Evolutionary conservation across 768 basidiomycete genomes (phyloP).

Genomic region (Amanita thiersii): DNA sequence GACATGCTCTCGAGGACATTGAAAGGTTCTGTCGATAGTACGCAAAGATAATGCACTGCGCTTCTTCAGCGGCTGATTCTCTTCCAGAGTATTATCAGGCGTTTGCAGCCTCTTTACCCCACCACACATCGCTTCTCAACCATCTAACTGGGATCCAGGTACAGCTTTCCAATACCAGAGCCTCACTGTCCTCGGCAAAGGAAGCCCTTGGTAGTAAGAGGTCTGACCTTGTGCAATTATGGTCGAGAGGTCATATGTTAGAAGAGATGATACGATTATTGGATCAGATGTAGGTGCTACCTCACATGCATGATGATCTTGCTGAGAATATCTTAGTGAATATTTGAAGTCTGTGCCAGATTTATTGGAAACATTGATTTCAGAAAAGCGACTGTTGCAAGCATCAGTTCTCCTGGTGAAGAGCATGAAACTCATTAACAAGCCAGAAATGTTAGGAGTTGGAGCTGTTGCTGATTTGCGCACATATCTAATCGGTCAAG

Average conservation of each 20-base stretch:
- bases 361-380: conserved; percentile 85
- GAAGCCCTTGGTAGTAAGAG: conserved; percentile 75
- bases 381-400: conserved; percentile 88
- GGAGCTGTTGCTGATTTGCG: conserved; percentile 90
- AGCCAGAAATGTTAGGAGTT: conserved; percentile 88
- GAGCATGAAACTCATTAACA: conserved; percentile 86
- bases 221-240: conserved; percentile 84
- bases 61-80: conserved; percentile 6
- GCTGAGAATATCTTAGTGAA: conserved; percentile 48
- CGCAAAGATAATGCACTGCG: conserved; percentile 26
- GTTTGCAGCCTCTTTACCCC: conserved; percentile 89
- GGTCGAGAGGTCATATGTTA: conserved; percentile 82
- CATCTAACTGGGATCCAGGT: conserved; percentile 68
- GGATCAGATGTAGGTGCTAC: conserved; percentile 75
- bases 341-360: conserved; percentile 88
- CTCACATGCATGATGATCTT: background rate
- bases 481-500: conserved; percentile 77
- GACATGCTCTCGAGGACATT: conserved; percentile 70
- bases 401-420: conserved; percentile 82
- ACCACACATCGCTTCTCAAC: conserved; percentile 71
- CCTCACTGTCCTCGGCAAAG: conserved; percentile 68
- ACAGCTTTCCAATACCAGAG: conserved; percentile 65
- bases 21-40: conserved; percentile 84
- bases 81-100: conserved; percentile 82
- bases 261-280: conserved; percentile 95